Base-by-base conservation (phyloP, 495 filamentous ascomycete species). In the Staphylotrichum tortipilum region DNA sequence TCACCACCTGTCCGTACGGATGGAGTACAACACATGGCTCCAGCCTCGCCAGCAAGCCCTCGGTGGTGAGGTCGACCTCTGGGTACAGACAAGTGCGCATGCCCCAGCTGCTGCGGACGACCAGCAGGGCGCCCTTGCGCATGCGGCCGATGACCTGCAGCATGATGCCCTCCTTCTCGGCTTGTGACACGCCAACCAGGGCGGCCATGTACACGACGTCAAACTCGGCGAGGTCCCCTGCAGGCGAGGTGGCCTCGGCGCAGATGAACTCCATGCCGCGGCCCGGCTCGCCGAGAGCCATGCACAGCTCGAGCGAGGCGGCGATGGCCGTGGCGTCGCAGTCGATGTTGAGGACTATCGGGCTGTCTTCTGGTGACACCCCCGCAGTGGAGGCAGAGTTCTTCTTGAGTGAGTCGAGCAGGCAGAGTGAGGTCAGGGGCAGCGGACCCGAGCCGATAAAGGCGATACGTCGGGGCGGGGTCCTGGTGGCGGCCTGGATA, bases 401-500 rank as follows among this genome's bases (percentile, higher is more conserved):
- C n/a, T n/a, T n/a, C n/a, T 61, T 59, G 7, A 65, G 49, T 2
- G 48, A 42, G 0, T 55, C 38, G 0, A 65, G 44, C 0, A 65
- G 55, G 41, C 62, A 65, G 12, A 63, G 48, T 0, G 62, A 65
- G 8, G 60, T 63, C 3, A 65, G 52, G 0, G 62, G 62, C 1
- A 65, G 52, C 7, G 62, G 62, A 6, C 62, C 62, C 3, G 62
- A 65, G 17, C 62, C 62, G 19, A 65, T 54, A 26, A 65, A 65
- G 11, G 62, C 61, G 1, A 63, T 45, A n/a, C 46, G 41, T 8
- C 39, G 43, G 8, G 61, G 60, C 7, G 50, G 2, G 0, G 28
- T 26, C 0, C 53, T 47, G 14, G 55, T 44, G 0, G 56, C 58
- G 6, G 62, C 50, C 18, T 55, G 53, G 19, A 65, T 59, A 31